Evolutionary conservation across 1,284 basidiomycete genomes (phyloP).

Genomic region (Austropuccinia psidii): DNA sequence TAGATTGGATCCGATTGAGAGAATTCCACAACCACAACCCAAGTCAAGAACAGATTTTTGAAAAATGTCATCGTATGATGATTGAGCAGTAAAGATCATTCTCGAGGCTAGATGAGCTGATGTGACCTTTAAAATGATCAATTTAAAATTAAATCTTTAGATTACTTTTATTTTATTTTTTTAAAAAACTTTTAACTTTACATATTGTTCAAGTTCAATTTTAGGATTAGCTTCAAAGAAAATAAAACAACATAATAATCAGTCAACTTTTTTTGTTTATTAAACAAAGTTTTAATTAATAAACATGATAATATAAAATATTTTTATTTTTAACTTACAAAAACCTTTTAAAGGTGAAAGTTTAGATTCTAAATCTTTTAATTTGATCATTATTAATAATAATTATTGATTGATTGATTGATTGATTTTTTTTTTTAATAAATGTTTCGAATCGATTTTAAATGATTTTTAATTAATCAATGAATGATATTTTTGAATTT

Average conservation of each 20-base stretch:
- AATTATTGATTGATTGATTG: too few species aligned
- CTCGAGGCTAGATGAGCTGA: slow-evolving; percentile 27
- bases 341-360: slow-evolving; percentile 1
- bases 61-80: slow-evolving; percentile 5
- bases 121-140: slow-evolving; percentile 5
- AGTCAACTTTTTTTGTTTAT: not conserved
- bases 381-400: too few species aligned
- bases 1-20: not conserved
- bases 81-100: slow-evolving; percentile 25
- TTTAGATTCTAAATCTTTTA: slow-evolving; percentile 1
- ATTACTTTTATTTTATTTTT: not conserved
- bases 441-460: too few species aligned
- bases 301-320: not conserved
- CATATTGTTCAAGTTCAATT: slow-evolving; percentile 34
- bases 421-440: too few species aligned
- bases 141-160: not conserved
- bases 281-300: not conserved
- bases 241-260: not conserved
- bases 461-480: too few species aligned
- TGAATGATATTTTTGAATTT: too few species aligned
- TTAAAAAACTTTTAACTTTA: not conserved
- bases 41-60: slow-evolving; percentile 17
- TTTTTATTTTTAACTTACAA: not conserved
- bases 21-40: slow-evolving; percentile 19
- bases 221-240: not conserved